Evolutionary conservation across 805 yeast species (phyloP).

Genomic region (Spathaspora boniae): DNA sequence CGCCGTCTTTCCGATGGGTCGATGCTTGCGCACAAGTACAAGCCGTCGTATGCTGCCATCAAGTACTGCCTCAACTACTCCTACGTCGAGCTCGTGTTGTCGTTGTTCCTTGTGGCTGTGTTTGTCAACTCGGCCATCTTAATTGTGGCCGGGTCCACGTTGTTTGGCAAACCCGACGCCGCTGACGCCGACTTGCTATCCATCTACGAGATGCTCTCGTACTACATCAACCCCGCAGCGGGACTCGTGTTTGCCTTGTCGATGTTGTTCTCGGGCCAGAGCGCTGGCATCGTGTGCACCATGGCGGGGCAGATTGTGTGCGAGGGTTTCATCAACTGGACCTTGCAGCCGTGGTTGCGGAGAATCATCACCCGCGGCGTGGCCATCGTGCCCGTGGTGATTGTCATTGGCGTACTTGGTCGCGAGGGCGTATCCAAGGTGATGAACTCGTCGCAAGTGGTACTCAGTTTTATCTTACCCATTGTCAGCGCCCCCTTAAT

Average conservation of each 20-base stretch:
- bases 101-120: slow-evolving; percentile 40
- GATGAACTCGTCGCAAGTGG: slow-evolving; percentile 45
- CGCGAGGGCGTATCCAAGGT: slow-evolving; percentile 43
- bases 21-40: slow-evolving; percentile 28
- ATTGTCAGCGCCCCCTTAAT: slow-evolving; percentile 44
- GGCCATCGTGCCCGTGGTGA: slow-evolving; percentile 40
- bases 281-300: slow-evolving; percentile 47
- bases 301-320: slow-evolving; percentile 47
- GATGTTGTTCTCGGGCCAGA: slow-evolving; percentile 45
- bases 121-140: slow-evolving; percentile 44
- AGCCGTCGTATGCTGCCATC: slow-evolving; percentile 41
- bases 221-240: slow-evolving; percentile 43
- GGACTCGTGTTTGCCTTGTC: slow-evolving; percentile 44
- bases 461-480: slow-evolving; percentile 42
- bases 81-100: slow-evolving; percentile 36
- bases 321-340: slow-evolving; percentile 46
- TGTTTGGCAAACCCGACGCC: slow-evolving; percentile 42
- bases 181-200: slow-evolving; percentile 44
- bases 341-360: slow-evolving; percentile 41
- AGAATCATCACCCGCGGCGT: slow-evolving; percentile 38
- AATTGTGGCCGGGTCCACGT: slow-evolving; percentile 43
- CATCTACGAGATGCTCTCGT: slow-evolving; percentile 41
- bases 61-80: slow-evolving; percentile 39
- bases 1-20: slow-evolving; percentile 27
- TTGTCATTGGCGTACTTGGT: slow-evolving; percentile 36